A percentile compares a stretch with the other conserved stretches of the same genome.
phyloP scores from a whole-genome alignment of 345 rosid genomes.

The Psidium friedrichsthalianum region DNA sequence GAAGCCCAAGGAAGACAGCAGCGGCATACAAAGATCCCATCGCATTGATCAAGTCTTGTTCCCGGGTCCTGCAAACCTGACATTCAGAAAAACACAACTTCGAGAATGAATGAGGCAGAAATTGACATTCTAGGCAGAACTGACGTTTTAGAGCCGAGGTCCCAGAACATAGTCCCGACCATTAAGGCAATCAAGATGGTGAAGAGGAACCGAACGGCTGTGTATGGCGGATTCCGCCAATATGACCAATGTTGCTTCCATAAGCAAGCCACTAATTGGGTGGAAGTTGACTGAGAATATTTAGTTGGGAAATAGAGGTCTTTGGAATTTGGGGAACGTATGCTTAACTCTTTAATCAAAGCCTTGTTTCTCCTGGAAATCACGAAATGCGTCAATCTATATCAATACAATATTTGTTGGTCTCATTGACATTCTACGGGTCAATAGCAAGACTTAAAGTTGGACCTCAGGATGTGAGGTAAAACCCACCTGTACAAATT shows the following conservation, averaged over 20 bases:
- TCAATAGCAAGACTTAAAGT: not conserved
- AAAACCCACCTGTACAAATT: conserved; percentile 18
- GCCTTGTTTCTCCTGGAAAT: conserved; percentile 43
- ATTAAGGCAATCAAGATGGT: conserved; percentile 20
- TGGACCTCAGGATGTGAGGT: not conserved
- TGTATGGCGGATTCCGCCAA: conserved; percentile 36
- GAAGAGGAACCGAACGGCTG: conserved; percentile 25
- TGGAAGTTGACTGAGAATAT: conserved; percentile 17
- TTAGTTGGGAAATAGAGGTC: conserved; percentile 21
- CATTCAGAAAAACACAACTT: not conserved
- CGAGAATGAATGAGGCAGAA: not conserved
- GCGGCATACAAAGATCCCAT: conserved; percentile 37
- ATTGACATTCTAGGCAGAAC: not conserved
- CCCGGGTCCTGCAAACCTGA: not conserved
- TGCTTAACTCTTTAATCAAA: conserved; percentile 15
- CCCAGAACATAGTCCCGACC: conserved; percentile 36
- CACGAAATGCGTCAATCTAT: too few species aligned
- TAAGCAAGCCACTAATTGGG: conserved; percentile 27
- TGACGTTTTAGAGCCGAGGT: conserved; percentile 25
- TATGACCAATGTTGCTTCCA: conserved; percentile 40
- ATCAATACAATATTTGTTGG: not conserved
- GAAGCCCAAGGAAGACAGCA: conserved; percentile 27
- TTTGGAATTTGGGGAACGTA: conserved; percentile 15
- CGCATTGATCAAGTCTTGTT: conserved; percentile 24
- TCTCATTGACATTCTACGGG: not conserved